Evolutionary conservation across 1,284 basidiomycete species (phyloP).

Genomic region (Hymenochaete sp.): DNA sequence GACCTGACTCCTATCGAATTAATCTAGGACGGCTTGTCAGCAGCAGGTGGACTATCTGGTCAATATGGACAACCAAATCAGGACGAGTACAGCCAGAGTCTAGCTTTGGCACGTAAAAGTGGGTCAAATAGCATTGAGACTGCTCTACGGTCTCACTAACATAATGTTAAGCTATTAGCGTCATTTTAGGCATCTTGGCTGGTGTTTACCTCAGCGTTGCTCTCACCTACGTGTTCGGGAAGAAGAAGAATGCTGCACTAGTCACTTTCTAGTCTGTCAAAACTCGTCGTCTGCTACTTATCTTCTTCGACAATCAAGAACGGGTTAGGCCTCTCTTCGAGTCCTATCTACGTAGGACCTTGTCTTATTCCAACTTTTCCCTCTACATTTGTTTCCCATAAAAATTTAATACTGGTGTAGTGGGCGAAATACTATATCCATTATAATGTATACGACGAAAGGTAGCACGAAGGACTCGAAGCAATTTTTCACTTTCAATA

Average conservation of each 20-base stretch:
- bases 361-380: no score
- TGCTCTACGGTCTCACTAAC: background rate
- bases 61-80: conserved; percentile 45
- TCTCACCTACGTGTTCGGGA: conserved; percentile 68
- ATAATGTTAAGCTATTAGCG: conserved; percentile 52
- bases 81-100: conserved; percentile 30
- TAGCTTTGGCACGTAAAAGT: conserved; percentile 20
- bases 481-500: no score
- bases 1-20: conserved; percentile 12
- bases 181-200: conserved; percentile 81
- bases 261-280: conserved; percentile 81
- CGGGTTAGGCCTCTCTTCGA: no score
- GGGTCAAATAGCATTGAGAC: background rate
- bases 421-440: no score
- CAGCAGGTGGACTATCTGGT: conserved; percentile 67
- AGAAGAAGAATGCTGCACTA: conserved; percentile 61
- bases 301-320: no score
- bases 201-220: conserved; percentile 77
- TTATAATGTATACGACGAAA: no score
- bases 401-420: no score
- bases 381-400: no score
- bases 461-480: no score
- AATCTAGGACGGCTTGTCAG: conserved; percentile 70
- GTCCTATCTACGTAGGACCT: no score
- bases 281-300: no score